Evolutionary conservation across 2,329 filamentous ascomycete genomes (phyloP).

Genomic region (Emergomyces orientalis): DNA sequence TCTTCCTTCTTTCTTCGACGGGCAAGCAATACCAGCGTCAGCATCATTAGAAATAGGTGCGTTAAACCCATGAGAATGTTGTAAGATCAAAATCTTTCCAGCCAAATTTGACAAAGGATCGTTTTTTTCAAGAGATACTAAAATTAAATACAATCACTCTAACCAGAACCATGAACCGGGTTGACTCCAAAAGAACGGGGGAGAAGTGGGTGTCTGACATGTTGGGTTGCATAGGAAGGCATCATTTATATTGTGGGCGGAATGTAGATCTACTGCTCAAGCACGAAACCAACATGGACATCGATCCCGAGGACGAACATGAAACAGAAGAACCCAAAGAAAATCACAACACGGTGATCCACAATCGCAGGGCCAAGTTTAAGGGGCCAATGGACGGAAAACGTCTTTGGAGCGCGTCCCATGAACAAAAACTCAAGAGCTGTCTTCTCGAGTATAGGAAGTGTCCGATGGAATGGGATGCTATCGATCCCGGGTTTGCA

Average conservation of each 20-base stretch:
- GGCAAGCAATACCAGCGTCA: background rate
- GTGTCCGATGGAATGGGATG: constrained; percentile 26
- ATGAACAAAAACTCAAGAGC: constrained; percentile 24
- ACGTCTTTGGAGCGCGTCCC: constrained; percentile 20
- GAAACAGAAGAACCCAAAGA: background rate
- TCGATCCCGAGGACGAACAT: background rate
- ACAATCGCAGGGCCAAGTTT: background rate
- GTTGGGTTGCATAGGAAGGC: background rate
- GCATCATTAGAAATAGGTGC: background rate
- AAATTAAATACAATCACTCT: background rate
- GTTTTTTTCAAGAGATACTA: background rate
- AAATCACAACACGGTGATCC: background rate
- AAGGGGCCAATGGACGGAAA: background rate
- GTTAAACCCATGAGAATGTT: background rate
- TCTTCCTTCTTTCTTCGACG: background rate
- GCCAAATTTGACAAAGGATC: background rate
- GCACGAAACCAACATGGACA: background rate
- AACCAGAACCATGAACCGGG: background rate
- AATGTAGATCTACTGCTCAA: background rate
- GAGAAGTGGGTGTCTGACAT: background rate
- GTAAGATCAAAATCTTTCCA: background rate
- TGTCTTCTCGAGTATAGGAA: constrained; percentile 23
- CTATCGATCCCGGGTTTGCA: constrained; percentile 28
- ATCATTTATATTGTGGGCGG: background rate
- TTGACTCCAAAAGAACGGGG: background rate